phyloP scores from a whole-genome alignment of 106 monocot genomes.

The Allium cepa region DNA sequence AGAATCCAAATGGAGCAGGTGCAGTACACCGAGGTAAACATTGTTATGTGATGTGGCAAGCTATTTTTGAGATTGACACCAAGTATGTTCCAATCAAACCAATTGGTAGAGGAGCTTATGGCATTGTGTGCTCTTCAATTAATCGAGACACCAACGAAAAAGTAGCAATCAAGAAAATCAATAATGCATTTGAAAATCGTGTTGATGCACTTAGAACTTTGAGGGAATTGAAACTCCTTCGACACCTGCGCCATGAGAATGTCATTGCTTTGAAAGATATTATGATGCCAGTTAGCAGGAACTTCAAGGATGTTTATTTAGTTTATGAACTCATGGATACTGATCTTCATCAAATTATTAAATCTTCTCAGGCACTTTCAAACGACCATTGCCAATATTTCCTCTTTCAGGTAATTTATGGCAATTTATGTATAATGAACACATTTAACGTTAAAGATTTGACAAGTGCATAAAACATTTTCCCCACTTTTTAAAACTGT shows the following conservation, averaged over 20 bases:
- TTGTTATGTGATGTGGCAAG: slow-evolving; percentile 67
- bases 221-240: slow-evolving; percentile 61
- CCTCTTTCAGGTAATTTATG: slow-evolving; percentile 50
- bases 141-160: slow-evolving; percentile 63
- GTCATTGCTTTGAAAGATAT: slow-evolving; percentile 67
- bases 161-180: slow-evolving; percentile 67
- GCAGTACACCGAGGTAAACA: slow-evolving; percentile 34
- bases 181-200: slow-evolving; percentile 68
- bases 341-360: slow-evolving; percentile 69
- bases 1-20: slow-evolving; percentile 55
- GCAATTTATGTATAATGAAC: no score
- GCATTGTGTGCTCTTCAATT: slow-evolving; percentile 63
- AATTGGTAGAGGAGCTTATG: slow-evolving; percentile 70
- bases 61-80: slow-evolving; percentile 62
- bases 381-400: slow-evolving; percentile 80
- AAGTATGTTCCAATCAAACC: slow-evolving; percentile 72
- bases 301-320: slow-evolving; percentile 67
- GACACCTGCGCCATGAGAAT: slow-evolving; percentile 55
- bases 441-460: no score
- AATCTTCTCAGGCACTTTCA: slow-evolving; percentile 59
- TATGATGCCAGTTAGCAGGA: slow-evolving; percentile 50
- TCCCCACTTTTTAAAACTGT: no score
- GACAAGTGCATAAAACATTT: no score
- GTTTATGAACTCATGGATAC: slow-evolving; percentile 79
- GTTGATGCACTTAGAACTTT: slow-evolving; percentile 64